Evolutionary conservation across 768 basidiomycete species (phyloP), one percentile per base, ranked within the genome.

Genomic region (Phaeotremella fagi): DNA sequence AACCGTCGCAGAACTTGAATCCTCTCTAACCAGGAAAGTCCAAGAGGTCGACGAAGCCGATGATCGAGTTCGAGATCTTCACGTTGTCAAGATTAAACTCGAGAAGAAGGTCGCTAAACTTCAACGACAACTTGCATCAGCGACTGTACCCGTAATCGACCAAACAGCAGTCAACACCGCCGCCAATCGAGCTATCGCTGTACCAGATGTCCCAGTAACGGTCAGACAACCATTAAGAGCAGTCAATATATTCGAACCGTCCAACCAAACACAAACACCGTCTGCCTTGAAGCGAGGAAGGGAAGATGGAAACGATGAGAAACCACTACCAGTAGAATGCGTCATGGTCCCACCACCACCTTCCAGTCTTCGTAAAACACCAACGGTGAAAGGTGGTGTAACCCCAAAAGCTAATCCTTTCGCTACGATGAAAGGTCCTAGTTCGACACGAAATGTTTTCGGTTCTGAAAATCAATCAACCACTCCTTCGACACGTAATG

Each of bases 21-120:
- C 54, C 4, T 48, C 63, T 7, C 48, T 64, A 16, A 61, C 53
- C 4, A 48, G 55, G 29, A 67, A 67, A 50, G 59, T 54, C 16
- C 57, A 63, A 42, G 68, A 70, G 31, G 63, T 70, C 18, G 68
- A 70, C 55, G 63, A 63, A 44, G 68, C 68, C 11, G 66, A 67
- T 29, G 65, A 70, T 46, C 53, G 57, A 38, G 65, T 64, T 20
- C 52, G 63, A 22, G 66, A 68, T 42, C 55, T 52, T 16, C 63
- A 60, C 54, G 60, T 58, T 22, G 36, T 54, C 20, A 68, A 68
- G n/a, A 54, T 59, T 14, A 66, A 63, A 41, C 48, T 70, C n/a
- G 63, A 70, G 42, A 70, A 70, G 57, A 65, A 64, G 52, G 50
- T 70, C 25, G 57, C 56, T 23, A 65, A 65, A 45, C 50, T 68